Evolutionary conservation across 1,139 yeast species (phyloP).

Genomic region (Sugiyamaella grinbergsii): DNA sequence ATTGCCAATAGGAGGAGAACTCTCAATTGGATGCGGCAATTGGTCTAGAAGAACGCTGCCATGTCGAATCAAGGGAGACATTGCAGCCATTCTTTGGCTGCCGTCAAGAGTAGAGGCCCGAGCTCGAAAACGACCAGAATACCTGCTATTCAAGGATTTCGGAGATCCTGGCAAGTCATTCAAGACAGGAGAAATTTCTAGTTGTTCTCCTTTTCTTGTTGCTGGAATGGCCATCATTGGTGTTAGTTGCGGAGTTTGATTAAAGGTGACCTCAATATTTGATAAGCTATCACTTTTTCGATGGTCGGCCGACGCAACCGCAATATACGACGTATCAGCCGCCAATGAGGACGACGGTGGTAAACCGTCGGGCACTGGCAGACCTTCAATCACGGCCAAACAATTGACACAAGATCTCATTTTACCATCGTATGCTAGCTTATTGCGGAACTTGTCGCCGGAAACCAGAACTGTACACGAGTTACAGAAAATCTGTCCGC

Average conservation of each 20-base stretch:
- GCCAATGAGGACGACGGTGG: conserved; percentile 21
- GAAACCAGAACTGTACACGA: conserved; percentile 79
- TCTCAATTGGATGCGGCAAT: conserved; percentile 19
- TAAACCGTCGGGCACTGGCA: conserved; percentile 41
- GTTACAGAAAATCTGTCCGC: conserved; percentile 94
- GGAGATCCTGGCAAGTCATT: conserved; percentile 18
- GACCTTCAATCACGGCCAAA: conserved; percentile 58
- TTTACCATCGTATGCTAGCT: conserved; percentile 67
- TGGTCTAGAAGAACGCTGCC: conserved; percentile 17
- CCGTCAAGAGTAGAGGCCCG: conserved; percentile 28
- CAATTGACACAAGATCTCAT: conserved; percentile 83
- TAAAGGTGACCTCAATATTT: conserved; percentile 32
- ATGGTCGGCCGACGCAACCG: not conserved
- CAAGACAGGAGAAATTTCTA: conserved; percentile 62
- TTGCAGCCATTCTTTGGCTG: conserved; percentile 28
- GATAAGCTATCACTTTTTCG: conserved; percentile 11
- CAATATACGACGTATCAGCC: not conserved
- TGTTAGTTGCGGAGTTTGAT: conserved; percentile 57
- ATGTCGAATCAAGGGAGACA: conserved; percentile 17
- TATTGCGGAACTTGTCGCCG: conserved; percentile 61
- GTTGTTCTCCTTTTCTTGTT: conserved; percentile 73
- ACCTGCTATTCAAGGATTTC: conserved; percentile 5
- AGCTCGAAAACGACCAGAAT: conserved; percentile 22
- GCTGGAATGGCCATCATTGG: conserved; percentile 85
- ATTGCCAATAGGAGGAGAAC: conserved; percentile 17